Evolutionary conservation across 768 basidiomycete genomes (phyloP), one percentile per base, ranked within the genome.

Genomic region (Tricholoma terreum): DNA sequence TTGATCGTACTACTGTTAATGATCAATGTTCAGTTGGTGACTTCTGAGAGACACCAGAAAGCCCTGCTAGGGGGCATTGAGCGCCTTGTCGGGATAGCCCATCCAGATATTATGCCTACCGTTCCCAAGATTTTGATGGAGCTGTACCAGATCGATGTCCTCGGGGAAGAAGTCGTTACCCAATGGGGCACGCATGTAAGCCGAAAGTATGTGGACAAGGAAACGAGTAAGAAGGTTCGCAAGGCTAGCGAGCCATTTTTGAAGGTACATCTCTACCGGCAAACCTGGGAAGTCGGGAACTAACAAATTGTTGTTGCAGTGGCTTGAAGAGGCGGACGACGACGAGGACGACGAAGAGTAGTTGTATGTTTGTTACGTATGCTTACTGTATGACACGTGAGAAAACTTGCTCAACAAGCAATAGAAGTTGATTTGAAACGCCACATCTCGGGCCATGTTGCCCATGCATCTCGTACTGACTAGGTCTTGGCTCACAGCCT

Each of bases 141-240:
- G 11, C 83, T 97, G 65, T 99, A 98, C 71, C 94, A 98, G 71
- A 82, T 77, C 38, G 97, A 98, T 63, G 77, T 98, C 15, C 75
- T 99, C 52, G 94, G 98, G 6, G 97, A 99, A 70, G 93, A 92
- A 22, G 81, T 96, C 6, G 78, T 95, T 50, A 85, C 80, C 9
- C 86, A 94, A 61, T 98, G 94, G 96, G 94, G 94, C 8, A 96
- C 92, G 4, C 94, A 96, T 64, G 92, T 94, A 69, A 92, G 89
- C 75, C 96, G 90, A 81, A 97, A 98, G 77, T 96, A 93, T 68
- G 91, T 94, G 45, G 92, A 96, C 73, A 94, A 90, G 74, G 94
- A 98, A 24, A 89, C 84, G 46, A 91, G 89, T 72, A 98, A 98
- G 84, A 94, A 86, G 74, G 94, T 99, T 52, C 81, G 95, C 65